Evolutionary conservation across 768 basidiomycete genomes (phyloP).

Genomic region (Russula vinacea): DNA sequence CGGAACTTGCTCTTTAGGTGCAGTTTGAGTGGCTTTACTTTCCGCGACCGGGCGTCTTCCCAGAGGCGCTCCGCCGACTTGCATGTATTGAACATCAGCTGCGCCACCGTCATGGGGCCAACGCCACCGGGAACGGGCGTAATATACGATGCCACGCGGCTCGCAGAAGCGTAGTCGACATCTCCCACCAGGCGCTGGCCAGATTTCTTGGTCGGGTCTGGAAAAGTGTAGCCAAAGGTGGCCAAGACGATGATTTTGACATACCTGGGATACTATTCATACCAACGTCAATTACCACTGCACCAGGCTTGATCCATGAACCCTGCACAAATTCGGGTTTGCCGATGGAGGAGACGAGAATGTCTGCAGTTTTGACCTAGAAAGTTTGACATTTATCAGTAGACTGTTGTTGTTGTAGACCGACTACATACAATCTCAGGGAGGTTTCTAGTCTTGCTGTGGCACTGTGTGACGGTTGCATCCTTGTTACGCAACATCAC

Average conservation of each 20-base stretch:
- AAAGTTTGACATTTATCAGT: neutral
- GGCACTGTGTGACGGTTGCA: constrained; percentile 97
- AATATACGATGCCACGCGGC: constrained; percentile 77
- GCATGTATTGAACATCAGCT: constrained; percentile 95
- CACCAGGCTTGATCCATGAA: constrained; percentile 92
- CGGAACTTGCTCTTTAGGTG: constrained; percentile 83
- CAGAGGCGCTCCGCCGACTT: constrained; percentile 79
- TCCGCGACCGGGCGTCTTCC: constrained; percentile 61
- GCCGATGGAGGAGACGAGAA: constrained; percentile 96
- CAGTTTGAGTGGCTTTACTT: constrained; percentile 75
- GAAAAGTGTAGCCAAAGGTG: neutral
- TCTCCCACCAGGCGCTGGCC: constrained; percentile 96
- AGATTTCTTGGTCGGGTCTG: constrained; percentile 84
- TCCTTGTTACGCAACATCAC: constrained; percentile 86
- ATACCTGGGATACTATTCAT: constrained; percentile 92
- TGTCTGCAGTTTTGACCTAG: constrained; percentile 82
- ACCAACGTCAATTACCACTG: constrained; percentile 95
- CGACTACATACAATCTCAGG: constrained; percentile 60
- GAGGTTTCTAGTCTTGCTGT: constrained; percentile 83
- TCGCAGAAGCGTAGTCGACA: constrained; percentile 81
- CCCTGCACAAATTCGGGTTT: constrained; percentile 88
- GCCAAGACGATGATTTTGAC: constrained; percentile 33
- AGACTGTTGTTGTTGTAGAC: neutral
- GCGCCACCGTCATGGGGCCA: constrained; percentile 99
- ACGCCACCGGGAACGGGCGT: constrained; percentile 99